These are phyloP conservation scores for Yarrowia osloensis DNA, from an alignment of 805 yeast species.

Conservation along the genomic window DNA sequence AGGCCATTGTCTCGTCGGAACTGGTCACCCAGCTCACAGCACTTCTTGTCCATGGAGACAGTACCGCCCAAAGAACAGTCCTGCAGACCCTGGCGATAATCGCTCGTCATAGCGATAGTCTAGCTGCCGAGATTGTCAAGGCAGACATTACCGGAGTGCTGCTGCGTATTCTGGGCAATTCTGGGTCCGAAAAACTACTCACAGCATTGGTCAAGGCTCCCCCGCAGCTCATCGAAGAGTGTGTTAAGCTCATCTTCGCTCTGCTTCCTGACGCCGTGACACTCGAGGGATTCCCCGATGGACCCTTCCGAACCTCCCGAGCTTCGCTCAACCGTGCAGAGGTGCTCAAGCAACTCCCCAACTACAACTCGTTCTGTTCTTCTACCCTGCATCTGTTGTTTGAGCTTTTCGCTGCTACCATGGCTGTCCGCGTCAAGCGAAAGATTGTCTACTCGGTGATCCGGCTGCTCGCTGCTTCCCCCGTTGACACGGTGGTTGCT, in stretches of 20 bases:
- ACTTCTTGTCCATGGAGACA: constrained; percentile 10
- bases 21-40: constrained; percentile 15
- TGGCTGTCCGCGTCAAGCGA: constrained; percentile 65
- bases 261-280: neutral
- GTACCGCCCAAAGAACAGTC: constrained; percentile 31
- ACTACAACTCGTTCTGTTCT: constrained; percentile 44
- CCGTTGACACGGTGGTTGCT: constrained; percentile 34
- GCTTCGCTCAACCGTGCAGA: constrained; percentile 12
- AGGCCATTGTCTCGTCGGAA: constrained; percentile 1
- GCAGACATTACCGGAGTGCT: constrained; percentile 49
- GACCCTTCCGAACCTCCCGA: constrained; percentile 14
- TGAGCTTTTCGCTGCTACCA: constrained; percentile 69
- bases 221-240: constrained; percentile 15
- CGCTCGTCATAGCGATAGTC: neutral
- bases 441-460: constrained; percentile 56
- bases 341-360: constrained; percentile 39
- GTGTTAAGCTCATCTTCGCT: neutral
- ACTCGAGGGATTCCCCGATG: constrained; percentile 7
- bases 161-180: constrained; percentile 33
- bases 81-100: constrained; percentile 34
- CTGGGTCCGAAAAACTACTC: constrained; percentile 31
- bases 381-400: constrained; percentile 49
- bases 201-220: constrained; percentile 32
- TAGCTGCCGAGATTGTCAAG: constrained; percentile 42
- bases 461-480: constrained; percentile 52